phyloP scores from a whole-genome alignment of 164 flowering plant species.

The Akebia trifoliata region DNA sequence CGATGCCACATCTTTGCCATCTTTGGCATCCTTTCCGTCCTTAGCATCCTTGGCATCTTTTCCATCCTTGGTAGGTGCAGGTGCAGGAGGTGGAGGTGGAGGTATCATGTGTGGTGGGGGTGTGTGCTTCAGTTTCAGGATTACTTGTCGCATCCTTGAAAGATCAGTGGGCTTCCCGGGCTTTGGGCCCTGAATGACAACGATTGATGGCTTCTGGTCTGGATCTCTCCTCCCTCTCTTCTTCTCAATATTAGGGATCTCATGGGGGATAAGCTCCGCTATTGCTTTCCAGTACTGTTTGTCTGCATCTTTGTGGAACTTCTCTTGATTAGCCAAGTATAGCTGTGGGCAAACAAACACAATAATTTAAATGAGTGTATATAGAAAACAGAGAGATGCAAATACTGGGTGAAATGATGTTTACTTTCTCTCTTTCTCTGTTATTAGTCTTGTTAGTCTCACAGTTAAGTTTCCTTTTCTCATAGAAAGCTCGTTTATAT shows the following conservation, averaged over 20 bases:
- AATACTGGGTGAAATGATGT: neutral
- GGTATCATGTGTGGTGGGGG: slow-evolving; percentile 93
- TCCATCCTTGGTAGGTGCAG: slow-evolving; percentile 4
- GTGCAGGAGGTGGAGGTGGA: slow-evolving; percentile 56
- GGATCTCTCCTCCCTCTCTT: slow-evolving; percentile 77
- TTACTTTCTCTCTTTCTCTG: slow-evolving; percentile 91
- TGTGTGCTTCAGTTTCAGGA: slow-evolving; percentile 78
- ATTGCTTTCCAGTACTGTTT: slow-evolving; percentile 96
- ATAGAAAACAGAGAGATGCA: neutral
- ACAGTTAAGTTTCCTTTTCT: slow-evolving; percentile 65
- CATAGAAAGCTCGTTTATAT: slow-evolving; percentile 64
- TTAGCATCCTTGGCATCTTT: slow-evolving; percentile 20
- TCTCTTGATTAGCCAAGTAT: slow-evolving; percentile 74
- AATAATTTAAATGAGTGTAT: neutral
- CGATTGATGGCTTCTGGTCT: slow-evolving; percentile 78
- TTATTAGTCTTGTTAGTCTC: slow-evolving; percentile 68
- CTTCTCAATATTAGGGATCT: slow-evolving; percentile 80
- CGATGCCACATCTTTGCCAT: slow-evolving; percentile 30
- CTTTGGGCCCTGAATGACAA: slow-evolving; percentile 80
- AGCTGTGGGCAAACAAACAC: slow-evolving; percentile 42
- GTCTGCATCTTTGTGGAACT: slow-evolving; percentile 84
- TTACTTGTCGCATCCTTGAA: slow-evolving; percentile 77
- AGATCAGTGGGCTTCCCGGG: slow-evolving; percentile 97
- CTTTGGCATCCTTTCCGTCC: slow-evolving; percentile 33
- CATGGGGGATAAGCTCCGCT: slow-evolving; percentile 76